These are phyloP conservation scores for Pascua sp. DNA, from an alignment of 1,284 basidiomycete genomes.

Conservation along the genomic window DNA sequence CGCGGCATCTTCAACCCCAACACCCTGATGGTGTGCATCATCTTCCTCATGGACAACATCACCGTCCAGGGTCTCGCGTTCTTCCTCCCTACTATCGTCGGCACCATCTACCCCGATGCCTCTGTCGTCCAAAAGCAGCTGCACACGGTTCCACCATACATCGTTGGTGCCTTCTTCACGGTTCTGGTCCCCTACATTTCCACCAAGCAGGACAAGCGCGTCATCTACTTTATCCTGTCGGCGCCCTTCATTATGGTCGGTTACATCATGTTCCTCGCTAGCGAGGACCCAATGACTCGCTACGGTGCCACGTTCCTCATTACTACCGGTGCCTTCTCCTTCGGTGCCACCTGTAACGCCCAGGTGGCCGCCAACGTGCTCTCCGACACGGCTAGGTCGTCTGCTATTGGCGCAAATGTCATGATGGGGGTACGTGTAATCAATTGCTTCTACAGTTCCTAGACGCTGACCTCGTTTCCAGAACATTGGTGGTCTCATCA, in stretches of 20 bases:
- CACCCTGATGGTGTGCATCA: slow-evolving; percentile 28
- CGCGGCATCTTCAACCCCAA: slow-evolving; percentile 28
- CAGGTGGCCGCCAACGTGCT: slow-evolving; percentile 12
- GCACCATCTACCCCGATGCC: slow-evolving; percentile 42
- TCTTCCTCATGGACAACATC: slow-evolving; percentile 50
- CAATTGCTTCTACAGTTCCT: no score
- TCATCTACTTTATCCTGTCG: slow-evolving; percentile 29
- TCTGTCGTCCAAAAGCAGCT: slow-evolving; percentile 42
- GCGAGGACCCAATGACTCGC: neutral
- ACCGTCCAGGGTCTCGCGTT: slow-evolving; percentile 41
- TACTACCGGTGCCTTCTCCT: slow-evolving; percentile 11
- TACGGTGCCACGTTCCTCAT: slow-evolving; percentile 20
- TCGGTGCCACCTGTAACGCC: slow-evolving; percentile 12
- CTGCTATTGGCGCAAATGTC: slow-evolving; percentile 8
- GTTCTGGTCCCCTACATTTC: slow-evolving; percentile 33
- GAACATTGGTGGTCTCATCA: slow-evolving; percentile 18
- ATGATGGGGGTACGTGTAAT: slow-evolving; percentile 5
- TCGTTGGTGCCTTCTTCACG: slow-evolving; percentile 35
- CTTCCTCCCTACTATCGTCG: slow-evolving; percentile 45
- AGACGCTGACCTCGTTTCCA: no score
- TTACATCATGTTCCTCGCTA: slow-evolving; percentile 36
- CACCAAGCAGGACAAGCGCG: slow-evolving; percentile 36
- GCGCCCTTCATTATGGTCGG: slow-evolving; percentile 39
- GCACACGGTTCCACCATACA: slow-evolving; percentile 44
- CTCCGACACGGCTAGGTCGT: slow-evolving; percentile 12